Evolutionary conservation across 352 stramenopile genomes (phyloP), one percentile per base, ranked within the genome.

Genomic region (Phytophthora macrochlamydospora): DNA sequence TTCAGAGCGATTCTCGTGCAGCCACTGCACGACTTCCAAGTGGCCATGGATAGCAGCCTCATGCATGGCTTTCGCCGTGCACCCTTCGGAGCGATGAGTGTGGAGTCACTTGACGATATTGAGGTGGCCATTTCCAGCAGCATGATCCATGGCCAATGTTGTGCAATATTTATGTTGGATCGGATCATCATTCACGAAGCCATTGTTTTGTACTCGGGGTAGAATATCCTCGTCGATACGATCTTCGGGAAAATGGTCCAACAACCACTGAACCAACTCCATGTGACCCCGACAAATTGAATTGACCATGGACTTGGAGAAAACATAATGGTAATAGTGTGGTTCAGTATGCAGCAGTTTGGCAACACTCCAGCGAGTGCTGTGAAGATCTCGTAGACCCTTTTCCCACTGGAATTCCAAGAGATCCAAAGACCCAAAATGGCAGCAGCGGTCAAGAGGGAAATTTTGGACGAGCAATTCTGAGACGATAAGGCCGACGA

Each of bases 371-470:
- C 56, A 60, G 12, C 42, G 32, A 5, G 7, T 14, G 42, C 4
- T 45, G 9, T 62, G 14, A 12, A 24, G n/a, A 31, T 60, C 38
- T 33, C 30, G 45, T 28, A 69, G 45, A 52, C 60, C 43, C 24
- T 52, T 42, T 6, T 7, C 46, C 54, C 62, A 64, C 29, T 65
- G 29, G 31, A 65, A 33, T 38, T 70, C 50, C 33, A 70, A 31
- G 4, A 65, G 44, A 11, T 18, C 28, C 2, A 44, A 38, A 4
- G 49, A 60, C 3, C 50, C 49, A 11, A 12, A 44, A 13, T 59
- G 32, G 29, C 49, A 65, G 9, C 48, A 49, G 0, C 35, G 38
- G 4, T 42, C 9, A 18, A 68, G 42, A 9, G 48, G 32, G 2
- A 69, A 40, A 13, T 65, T 49, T 1, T 13, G 12, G 13, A 69